Evolutionary conservation across 1,284 basidiomycete species (phyloP).

Genomic region (Abortiporus biennis): DNA sequence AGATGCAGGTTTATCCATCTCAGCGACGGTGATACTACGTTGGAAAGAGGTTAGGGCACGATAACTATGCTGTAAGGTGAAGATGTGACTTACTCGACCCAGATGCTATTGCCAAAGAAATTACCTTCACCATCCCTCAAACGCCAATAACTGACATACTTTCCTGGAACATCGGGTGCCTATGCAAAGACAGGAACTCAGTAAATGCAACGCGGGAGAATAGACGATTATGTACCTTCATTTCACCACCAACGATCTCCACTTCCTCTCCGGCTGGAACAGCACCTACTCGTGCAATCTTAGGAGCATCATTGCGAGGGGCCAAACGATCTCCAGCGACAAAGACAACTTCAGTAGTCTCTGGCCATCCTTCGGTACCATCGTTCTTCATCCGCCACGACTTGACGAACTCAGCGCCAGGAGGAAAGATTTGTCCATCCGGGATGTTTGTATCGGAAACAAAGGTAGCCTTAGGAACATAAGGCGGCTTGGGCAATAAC

Average conservation of each 20-base stretch:
- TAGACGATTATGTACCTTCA: slow-evolving; percentile 45
- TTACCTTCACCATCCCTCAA: slow-evolving; percentile 52
- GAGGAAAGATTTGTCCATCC: slow-evolving; percentile 73
- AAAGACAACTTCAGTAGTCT: slow-evolving; percentile 57
- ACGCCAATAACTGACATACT: slow-evolving; percentile 73
- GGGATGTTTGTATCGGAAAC: slow-evolving; percentile 65
- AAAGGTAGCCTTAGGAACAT: slow-evolving; percentile 37
- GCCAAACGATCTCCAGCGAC: slow-evolving; percentile 55
- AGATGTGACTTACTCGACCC: slow-evolving; percentile 57
- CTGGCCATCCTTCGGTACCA: slow-evolving; percentile 61
- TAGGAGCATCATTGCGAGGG: slow-evolving; percentile 24
- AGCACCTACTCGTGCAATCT: slow-evolving; percentile 41
- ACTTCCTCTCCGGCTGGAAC: slow-evolving; percentile 50
- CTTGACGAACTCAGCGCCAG: slow-evolving; percentile 81
- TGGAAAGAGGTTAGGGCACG: slow-evolving; percentile 9
- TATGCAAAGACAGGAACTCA: slow-evolving; percentile 16
- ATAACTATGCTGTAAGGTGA: too few species aligned
- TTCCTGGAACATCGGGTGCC: slow-evolving; percentile 70
- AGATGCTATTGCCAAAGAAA: slow-evolving; percentile 68
- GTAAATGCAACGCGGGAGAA: neutral
- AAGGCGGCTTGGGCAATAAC: slow-evolving; percentile 1
- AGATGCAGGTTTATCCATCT: slow-evolving; percentile 33
- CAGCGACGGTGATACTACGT: slow-evolving; percentile 59
- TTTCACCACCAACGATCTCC: slow-evolving; percentile 65
- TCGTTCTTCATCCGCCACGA: slow-evolving; percentile 71